Evolutionary conservation across 495 filamentous ascomycete genomes (phyloP).

Genomic region (Emericellopsis terricola): DNA sequence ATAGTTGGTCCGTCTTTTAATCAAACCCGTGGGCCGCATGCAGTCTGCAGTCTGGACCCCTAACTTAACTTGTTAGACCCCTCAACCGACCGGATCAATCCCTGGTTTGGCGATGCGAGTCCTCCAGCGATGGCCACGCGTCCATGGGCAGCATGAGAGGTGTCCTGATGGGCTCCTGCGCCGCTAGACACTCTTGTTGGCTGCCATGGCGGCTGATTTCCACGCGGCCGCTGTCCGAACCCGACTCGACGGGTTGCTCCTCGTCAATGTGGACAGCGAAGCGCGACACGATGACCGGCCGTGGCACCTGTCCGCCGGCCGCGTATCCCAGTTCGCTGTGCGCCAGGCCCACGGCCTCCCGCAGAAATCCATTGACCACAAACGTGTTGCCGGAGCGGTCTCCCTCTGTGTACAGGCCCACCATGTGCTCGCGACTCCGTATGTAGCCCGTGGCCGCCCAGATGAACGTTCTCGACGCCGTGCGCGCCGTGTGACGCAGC

Average conservation of each 20-base stretch:
- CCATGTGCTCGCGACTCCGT: background rate
- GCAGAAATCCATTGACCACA: background rate
- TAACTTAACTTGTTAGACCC: no score
- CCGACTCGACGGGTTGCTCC: background rate
- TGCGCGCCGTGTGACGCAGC: background rate
- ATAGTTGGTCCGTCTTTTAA: no score
- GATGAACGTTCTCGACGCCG: conserved; percentile 1
- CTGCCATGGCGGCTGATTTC: background rate
- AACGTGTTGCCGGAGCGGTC: background rate
- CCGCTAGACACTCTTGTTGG: background rate
- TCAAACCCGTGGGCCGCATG: no score
- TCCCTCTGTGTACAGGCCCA: background rate
- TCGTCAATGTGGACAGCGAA: conserved; percentile 1
- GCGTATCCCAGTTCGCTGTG: conserved; percentile 1
- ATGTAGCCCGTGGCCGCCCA: conserved; percentile 1
- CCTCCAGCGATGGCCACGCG: no score
- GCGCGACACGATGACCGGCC: conserved; percentile 1
- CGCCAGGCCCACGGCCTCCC: background rate
- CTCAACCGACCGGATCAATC: no score
- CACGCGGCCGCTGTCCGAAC: no score
- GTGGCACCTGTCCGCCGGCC: background rate
- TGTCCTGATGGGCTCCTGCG: background rate
- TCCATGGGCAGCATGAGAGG: background rate
- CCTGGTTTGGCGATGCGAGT: no score
- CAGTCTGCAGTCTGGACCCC: no score